Conservation (phyloP, 2,329 filamentous ascomycete species). For the Cercospora sesami region DNA sequence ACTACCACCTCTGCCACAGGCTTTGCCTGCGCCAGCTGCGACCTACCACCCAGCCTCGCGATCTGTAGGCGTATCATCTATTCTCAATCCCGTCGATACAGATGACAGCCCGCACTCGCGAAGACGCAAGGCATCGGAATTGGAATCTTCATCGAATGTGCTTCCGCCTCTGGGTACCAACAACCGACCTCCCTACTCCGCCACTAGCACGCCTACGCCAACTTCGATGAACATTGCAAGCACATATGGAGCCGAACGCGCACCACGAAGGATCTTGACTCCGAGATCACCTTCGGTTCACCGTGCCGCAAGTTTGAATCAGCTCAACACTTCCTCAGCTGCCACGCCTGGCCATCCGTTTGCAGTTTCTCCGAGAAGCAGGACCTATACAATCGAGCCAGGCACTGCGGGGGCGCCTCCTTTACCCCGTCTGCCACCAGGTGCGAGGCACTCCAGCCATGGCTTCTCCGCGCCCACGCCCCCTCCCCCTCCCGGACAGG, state of each 20-base stretch:
- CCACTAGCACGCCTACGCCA: constrained; percentile 30
- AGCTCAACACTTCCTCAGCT: constrained; percentile 44
- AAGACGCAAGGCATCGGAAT: constrained; percentile 46
- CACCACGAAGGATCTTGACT: constrained; percentile 54
- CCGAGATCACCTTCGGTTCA: constrained; percentile 57
- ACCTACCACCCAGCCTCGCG: constrained; percentile 35
- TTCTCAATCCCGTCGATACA: constrained; percentile 46
- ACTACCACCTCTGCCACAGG: constrained; percentile 36
- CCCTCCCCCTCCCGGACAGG: constrained; percentile 40
- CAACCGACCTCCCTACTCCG: constrained; percentile 12
- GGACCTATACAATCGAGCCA: constrained; percentile 48
- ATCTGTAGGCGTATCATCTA: constrained; percentile 47
- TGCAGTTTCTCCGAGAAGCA: constrained; percentile 43
- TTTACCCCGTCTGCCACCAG: constrained; percentile 49
- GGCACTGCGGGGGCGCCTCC: constrained; percentile 48
- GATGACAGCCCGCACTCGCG: constrained; percentile 39
- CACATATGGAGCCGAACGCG: constrained; percentile 15
- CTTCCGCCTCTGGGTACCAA: constrained; percentile 35
- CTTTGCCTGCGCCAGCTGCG: constrained; percentile 22
- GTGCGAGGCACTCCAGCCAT: constrained; percentile 39
- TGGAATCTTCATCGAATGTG: constrained; percentile 44
- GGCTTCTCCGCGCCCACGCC: constrained; percentile 37
- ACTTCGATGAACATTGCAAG: constrained; percentile 18
- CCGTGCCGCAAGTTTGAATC: constrained; percentile 53
- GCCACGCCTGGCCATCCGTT: constrained; percentile 52